Conservation (phyloP, 495 filamentous ascomycete genomes). For the Aspergillus bridgeri region DNA sequence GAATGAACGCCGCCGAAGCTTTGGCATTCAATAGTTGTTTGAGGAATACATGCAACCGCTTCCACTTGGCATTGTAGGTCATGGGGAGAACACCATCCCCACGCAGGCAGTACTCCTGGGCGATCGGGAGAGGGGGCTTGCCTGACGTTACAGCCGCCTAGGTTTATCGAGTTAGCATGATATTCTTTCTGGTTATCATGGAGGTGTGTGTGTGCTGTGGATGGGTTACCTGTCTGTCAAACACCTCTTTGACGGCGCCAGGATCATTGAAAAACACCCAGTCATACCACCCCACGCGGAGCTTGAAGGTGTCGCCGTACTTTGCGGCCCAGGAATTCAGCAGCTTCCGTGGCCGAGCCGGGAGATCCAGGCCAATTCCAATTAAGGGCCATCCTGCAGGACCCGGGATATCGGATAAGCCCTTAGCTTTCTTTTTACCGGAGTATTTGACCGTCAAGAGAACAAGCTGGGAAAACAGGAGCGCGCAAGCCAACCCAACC, state of each 20-base stretch:
- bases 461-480: slow-evolving; percentile 1
- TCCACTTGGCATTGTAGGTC: slow-evolving; percentile 44
- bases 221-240: slow-evolving; percentile 32
- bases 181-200: too few species aligned
- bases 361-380: background rate
- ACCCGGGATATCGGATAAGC: background rate
- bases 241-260: slow-evolving; percentile 35
- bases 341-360: background rate
- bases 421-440: too few species aligned
- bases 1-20: slow-evolving; percentile 26
- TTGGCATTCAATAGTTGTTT: slow-evolving; percentile 24
- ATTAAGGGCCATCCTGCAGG: slow-evolving; percentile 1
- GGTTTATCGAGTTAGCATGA: too few species aligned
- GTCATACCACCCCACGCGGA: slow-evolving; percentile 36
- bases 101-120: background rate
- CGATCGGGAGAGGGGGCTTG: background rate
- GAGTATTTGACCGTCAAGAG: background rate
- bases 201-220: too few species aligned
- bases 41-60: slow-evolving; percentile 31
- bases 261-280: slow-evolving; percentile 42
- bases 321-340: background rate
- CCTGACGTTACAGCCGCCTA: background rate
- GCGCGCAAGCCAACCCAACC: background rate
- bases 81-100: slow-evolving; percentile 33
- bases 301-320: slow-evolving; percentile 7